Conservation (phyloP, 768 basidiomycete species). For the Pulveroboletus sp. region DNA sequence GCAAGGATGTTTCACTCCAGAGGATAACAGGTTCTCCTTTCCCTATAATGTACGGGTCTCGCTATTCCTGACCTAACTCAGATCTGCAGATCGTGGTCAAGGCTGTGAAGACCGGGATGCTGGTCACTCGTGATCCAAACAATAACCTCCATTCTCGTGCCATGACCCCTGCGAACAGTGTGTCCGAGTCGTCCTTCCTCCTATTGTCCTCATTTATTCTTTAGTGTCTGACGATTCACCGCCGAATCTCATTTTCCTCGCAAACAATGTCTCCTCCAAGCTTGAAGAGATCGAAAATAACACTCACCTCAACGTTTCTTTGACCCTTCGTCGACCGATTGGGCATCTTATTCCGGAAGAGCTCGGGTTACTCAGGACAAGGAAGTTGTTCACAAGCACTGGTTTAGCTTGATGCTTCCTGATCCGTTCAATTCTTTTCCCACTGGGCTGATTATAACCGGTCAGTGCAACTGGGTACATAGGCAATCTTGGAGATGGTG, state of each 20-base stretch:
- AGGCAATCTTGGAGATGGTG: slow-evolving; percentile 80
- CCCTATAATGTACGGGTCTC: background rate
- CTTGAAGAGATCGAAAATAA: slow-evolving; percentile 77
- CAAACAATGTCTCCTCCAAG: slow-evolving; percentile 71
- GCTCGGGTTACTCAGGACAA: slow-evolving; percentile 65
- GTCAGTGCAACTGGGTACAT: slow-evolving; percentile 72
- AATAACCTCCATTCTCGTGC: slow-evolving; percentile 77
- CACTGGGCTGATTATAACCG: background rate
- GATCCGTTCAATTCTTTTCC: background rate
- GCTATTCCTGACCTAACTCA: slow-evolving; percentile 19
- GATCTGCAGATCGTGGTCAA: slow-evolving; percentile 66
- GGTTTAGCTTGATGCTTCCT: slow-evolving; percentile 45
- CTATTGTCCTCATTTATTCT: background rate
- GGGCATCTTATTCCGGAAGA: slow-evolving; percentile 77
- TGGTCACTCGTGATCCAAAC: slow-evolving; percentile 66
- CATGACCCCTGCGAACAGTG: slow-evolving; percentile 74
- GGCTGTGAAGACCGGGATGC: slow-evolving; percentile 66
- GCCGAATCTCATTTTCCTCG: slow-evolving; percentile 63
- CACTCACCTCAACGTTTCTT: slow-evolving; percentile 73
- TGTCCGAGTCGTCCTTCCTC: slow-evolving; percentile 15
- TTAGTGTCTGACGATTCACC: slow-evolving; percentile 46
- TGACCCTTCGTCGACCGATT: slow-evolving; percentile 65
- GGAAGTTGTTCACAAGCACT: slow-evolving; percentile 62
- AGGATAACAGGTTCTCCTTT: slow-evolving; percentile 54
- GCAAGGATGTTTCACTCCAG: slow-evolving; percentile 53